These are phyloP conservation scores for Colletotrichum caudatum DNA, from an alignment of 2,329 filamentous ascomycete species.

Conservation along the genomic window DNA sequence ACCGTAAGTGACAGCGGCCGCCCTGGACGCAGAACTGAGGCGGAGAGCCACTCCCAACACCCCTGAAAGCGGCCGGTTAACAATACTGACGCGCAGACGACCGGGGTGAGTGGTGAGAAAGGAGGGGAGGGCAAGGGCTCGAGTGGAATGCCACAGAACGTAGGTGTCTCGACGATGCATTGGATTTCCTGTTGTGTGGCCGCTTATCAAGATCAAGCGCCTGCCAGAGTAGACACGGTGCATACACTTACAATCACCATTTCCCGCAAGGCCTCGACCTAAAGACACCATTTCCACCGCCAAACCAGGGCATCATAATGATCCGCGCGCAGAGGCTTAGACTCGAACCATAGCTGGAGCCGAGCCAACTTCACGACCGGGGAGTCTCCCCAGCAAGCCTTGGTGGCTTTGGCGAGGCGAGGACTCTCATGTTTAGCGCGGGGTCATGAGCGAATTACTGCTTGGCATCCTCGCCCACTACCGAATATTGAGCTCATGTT, in stretches of 20 bases:
- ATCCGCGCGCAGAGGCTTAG: no score
- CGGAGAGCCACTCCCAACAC: not conserved
- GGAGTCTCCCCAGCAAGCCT: not conserved
- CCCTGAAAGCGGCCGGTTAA: conserved; percentile 9
- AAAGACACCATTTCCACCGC: not conserved
- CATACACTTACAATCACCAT: not conserved
- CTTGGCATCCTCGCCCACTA: not conserved
- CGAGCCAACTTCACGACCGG: no score
- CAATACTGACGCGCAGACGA: conserved; percentile 29
- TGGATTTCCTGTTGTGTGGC: not conserved
- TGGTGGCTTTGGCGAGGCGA: not conserved
- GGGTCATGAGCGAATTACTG: not conserved
- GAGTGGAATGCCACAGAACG: conserved; percentile 6
- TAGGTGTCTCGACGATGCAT: not conserved
- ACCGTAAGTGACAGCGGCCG: conserved; percentile 3
- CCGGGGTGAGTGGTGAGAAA: conserved; percentile 9
- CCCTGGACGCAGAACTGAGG: not conserved
- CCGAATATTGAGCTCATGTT: no score
- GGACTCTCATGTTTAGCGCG: not conserved
- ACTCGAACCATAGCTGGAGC: not conserved
- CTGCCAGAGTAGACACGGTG: not conserved
- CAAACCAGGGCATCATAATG: not conserved
- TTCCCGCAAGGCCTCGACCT: not conserved
- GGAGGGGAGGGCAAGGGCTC: not conserved
- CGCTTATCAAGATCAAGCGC: not conserved